These are phyloP conservation scores for Yamadazyma scolyti DNA, from an alignment of 805 yeast genomes.

Conservation along the genomic window DNA sequence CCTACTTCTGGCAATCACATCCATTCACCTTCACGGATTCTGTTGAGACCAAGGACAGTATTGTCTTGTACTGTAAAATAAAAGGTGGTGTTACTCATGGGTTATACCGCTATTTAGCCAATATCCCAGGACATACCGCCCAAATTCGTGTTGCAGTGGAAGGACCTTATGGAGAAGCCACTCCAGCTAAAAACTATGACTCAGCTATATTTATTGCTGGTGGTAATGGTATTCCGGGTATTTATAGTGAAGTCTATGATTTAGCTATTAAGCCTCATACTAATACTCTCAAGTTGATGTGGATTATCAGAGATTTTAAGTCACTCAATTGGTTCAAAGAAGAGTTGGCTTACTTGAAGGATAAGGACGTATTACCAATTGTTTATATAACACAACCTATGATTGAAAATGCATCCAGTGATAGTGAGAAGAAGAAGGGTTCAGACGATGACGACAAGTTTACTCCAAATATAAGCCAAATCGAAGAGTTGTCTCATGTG, in stretches of 20 bases:
- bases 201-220: constrained; percentile 63
- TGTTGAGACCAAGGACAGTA: constrained; percentile 16
- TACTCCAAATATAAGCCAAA: neutral
- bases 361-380: constrained; percentile 24
- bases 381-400: constrained; percentile 28
- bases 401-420: constrained; percentile 3
- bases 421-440: constrained; percentile 8
- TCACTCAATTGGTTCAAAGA: constrained; percentile 49
- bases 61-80: constrained; percentile 35
- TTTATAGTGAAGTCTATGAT: constrained; percentile 37
- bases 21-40: constrained; percentile 37
- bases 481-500: constrained; percentile 24
- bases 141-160: constrained; percentile 28
- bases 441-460: neutral
- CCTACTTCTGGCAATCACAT: constrained; percentile 42
- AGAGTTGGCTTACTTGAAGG: constrained; percentile 32
- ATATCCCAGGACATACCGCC: constrained; percentile 21
- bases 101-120: constrained; percentile 20
- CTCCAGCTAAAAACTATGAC: constrained; percentile 48
- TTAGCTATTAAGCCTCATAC: constrained; percentile 18
- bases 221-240: constrained; percentile 71
- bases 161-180: constrained; percentile 66
- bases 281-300: constrained; percentile 43
- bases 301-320: constrained; percentile 61
- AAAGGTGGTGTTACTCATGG: constrained; percentile 52